phyloP scores from a whole-genome alignment of 129 eudicot species.

The Chrysanthemum lavandulifolium region DNA sequence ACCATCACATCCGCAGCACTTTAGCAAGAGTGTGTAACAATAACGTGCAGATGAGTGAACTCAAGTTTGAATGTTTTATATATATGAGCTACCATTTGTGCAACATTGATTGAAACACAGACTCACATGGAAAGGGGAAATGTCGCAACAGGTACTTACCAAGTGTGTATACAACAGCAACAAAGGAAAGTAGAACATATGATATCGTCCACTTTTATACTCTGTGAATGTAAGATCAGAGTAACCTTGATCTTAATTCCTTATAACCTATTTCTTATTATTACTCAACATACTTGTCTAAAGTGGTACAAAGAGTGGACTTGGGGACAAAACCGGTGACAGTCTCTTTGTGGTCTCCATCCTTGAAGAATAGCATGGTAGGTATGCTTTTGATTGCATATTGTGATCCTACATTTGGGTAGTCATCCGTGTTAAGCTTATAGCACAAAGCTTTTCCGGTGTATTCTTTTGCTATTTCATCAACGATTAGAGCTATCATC shows the following conservation, averaged over 20 bases:
- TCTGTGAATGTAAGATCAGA: neutral
- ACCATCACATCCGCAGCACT: no score
- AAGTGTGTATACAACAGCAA: no score
- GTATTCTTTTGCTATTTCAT: slow-evolving; percentile 54
- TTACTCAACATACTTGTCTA: slow-evolving; percentile 40
- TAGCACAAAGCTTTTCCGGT: slow-evolving; percentile 40
- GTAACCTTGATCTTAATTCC: no score
- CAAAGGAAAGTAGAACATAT: no score
- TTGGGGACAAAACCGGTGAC: slow-evolving; percentile 55
- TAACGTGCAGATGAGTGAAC: no score
- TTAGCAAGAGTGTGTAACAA: no score
- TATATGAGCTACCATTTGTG: no score
- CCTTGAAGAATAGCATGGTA: slow-evolving; percentile 53
- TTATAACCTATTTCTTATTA: neutral
- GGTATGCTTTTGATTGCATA: slow-evolving; percentile 58
- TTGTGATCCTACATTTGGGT: slow-evolving; percentile 45
- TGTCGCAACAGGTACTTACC: no score
- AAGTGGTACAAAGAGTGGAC: slow-evolving; percentile 40
- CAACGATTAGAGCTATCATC: slow-evolving; percentile 47
- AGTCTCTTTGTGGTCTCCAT: slow-evolving; percentile 55
- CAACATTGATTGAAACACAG: no score
- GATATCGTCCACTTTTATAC: no score
- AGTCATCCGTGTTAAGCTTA: slow-evolving; percentile 56
- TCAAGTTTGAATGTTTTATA: no score
- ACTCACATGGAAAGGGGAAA: no score